These are phyloP conservation scores for Pseudocercospora musae DNA, from an alignment of 2,329 filamentous ascomycete species.

Conservation along the genomic window DNA sequence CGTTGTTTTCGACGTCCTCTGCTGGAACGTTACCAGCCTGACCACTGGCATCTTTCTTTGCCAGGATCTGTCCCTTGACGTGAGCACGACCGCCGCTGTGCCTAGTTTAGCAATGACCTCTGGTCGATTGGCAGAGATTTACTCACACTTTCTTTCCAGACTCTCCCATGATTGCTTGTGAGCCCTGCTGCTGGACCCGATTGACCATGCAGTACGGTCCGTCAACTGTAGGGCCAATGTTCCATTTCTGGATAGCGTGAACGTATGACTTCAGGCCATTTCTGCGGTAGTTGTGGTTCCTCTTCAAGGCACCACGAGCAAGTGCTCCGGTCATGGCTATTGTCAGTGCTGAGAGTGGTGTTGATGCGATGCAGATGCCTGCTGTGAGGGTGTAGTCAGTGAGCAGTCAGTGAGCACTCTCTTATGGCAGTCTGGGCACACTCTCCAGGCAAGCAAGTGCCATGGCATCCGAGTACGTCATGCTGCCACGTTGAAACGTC, in stretches of 20 bases:
- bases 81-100: constrained; percentile 46
- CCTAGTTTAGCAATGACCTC: not conserved
- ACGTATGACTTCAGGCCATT: constrained; percentile 34
- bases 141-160: constrained; percentile 41
- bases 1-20: constrained; percentile 66
- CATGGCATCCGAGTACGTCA: not conserved
- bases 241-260: constrained; percentile 32
- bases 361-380: not conserved
- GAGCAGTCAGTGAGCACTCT: no score
- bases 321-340: constrained; percentile 10
- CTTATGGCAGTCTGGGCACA: not conserved
- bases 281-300: constrained; percentile 30
- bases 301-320: constrained; percentile 26
- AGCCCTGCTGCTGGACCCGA: constrained; percentile 49
- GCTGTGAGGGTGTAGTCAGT: not conserved
- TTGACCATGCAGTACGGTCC: constrained; percentile 59
- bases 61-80: constrained; percentile 48
- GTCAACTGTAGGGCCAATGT: constrained; percentile 59
- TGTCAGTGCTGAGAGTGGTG: not conserved
- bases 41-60: constrained; percentile 37
- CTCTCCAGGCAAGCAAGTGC: not conserved
- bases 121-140: not conserved
- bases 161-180: constrained; percentile 33
- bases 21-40: constrained; percentile 31
- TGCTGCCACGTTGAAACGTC: constrained; percentile 2